phyloP scores from a whole-genome alignment of 345 rosid genomes.

The Nasturtium officinale region DNA sequence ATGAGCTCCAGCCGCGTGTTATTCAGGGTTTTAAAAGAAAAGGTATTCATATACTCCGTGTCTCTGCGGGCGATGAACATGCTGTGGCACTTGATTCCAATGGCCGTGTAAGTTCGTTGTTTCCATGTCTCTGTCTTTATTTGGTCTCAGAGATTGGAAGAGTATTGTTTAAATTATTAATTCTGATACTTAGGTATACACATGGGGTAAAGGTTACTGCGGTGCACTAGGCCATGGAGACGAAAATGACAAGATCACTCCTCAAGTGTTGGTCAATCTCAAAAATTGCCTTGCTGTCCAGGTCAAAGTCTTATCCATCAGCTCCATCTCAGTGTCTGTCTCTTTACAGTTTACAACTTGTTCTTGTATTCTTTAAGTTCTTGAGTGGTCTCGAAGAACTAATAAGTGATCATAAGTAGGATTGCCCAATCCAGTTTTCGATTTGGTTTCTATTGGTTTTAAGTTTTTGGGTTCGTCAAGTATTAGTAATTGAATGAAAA shows the following conservation, averaged over 20 bases:
- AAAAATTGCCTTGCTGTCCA: conserved; percentile 69
- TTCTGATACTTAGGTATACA: conserved; percentile 63
- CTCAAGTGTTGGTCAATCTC: conserved; percentile 66
- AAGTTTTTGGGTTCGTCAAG: not conserved
- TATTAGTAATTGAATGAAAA: not conserved
- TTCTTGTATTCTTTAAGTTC: not conserved
- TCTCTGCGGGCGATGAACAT: conserved; percentile 98
- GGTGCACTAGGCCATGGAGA: conserved; percentile 99
- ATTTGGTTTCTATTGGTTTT: not conserved
- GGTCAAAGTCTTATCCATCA: conserved; percentile 48
- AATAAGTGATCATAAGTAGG: not conserved
- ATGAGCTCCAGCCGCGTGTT: conserved; percentile 76
- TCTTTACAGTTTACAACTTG: not conserved
- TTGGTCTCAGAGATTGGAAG: conserved; percentile 4
- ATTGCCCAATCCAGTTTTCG: not conserved
- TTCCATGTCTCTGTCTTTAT: conserved; percentile 12
- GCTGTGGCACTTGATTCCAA: conserved; percentile 92
- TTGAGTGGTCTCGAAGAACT: not conserved
- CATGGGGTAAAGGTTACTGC: conserved; percentile 99
- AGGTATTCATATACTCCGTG: conserved; percentile 71
- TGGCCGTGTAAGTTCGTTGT: conserved; percentile 67
- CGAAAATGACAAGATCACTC: conserved; percentile 85
- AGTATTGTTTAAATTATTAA: conserved; percentile 19
- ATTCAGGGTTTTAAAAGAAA: conserved; percentile 77
- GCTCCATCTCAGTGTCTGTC: conserved; percentile 3